Evolutionary conservation across 2,329 filamentous ascomycete genomes (phyloP), one percentile per base, ranked within the genome.

Genomic region (Huntiella decipiens): DNA sequence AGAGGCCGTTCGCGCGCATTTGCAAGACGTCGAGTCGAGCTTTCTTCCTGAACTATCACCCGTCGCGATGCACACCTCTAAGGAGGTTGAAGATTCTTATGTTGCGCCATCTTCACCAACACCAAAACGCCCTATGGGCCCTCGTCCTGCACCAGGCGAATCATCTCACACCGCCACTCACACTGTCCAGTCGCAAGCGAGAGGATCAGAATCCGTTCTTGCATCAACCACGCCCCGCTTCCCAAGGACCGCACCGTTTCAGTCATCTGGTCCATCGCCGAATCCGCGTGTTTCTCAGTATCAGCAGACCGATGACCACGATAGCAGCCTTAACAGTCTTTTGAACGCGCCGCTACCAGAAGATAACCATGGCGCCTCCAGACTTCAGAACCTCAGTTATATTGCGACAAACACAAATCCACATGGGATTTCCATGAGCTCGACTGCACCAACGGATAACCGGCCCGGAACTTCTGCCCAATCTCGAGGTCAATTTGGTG

Each of bases 11-110:
- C 64, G 67, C 51, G 66, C 68, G 46, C 73, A 78, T 54, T 58
- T 79, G 15, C 66, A 71, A 53, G 75, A 79, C 54, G 67, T 78
- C 51, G 76, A 80, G 55, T 79, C 75, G 32, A 79, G 75, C 60
- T 79, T 79, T 54, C 56, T 76, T 46, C 69, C 71, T 2, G 66
- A 68, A 4, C 56, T 71, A 4, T 78, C 74, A 5, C 74, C 74
- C 10, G 66, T 77, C 40, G 65, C 64, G 33, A 62, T 62, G 28
- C 61, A 66, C 43, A 59, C 63, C 7, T 60, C 63, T 15, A 50
- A 50, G 36, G n/a, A 31, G 32, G 62, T 61, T 51, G 73, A 77
- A 59, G 74, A 77, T 56, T 74, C 72, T 17, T 77, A 77, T 53
- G 73, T 77, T 17, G 48, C 33, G 13, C 38, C 38, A 10, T 35